Conservation (phyloP, 169 alveolate species). For the Eimeria zaria region DNA sequence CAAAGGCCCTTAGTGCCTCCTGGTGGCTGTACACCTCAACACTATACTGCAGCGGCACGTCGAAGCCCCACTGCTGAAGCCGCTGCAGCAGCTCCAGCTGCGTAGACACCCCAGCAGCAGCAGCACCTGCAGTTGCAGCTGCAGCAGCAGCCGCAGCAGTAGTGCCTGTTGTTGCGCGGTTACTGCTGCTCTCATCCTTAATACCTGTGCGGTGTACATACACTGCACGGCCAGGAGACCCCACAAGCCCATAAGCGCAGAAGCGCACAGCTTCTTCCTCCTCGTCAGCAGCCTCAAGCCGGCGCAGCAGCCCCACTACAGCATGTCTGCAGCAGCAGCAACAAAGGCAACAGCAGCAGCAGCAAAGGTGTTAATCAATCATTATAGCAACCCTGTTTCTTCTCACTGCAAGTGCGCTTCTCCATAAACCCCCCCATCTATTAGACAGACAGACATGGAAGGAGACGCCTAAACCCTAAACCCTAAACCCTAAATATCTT, state of each 20-base stretch:
- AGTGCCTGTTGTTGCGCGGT: neutral
- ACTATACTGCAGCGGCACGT: neutral
- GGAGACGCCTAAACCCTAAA: too few species aligned
- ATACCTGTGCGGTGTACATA: neutral
- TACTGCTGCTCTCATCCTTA: neutral
- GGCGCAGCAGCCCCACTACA: constrained; percentile 51
- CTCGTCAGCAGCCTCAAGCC: neutral
- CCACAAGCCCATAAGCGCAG: constrained; percentile 36
- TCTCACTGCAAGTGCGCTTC: too few species aligned
- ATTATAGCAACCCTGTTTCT: too few species aligned
- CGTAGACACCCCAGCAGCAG: constrained; percentile 52
- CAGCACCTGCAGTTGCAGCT: constrained; percentile 2
- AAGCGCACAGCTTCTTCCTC: neutral
- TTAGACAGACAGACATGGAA: too few species aligned
- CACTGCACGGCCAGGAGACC: neutral
- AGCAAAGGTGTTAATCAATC: too few species aligned
- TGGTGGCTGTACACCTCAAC: neutral
- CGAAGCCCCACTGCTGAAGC: constrained; percentile 64
- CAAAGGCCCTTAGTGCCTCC: constrained; percentile 15
- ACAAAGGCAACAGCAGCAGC: neutral
- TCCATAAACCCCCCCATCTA: too few species aligned
- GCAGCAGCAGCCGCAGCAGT: neutral
- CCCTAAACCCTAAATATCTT: too few species aligned
- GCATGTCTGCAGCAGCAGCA: constrained; percentile 41
- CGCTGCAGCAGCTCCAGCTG: constrained; percentile 46